phyloP scores from a whole-genome alignment of 139 green algal genomes.

The Tetradesmus obliquus region DNA sequence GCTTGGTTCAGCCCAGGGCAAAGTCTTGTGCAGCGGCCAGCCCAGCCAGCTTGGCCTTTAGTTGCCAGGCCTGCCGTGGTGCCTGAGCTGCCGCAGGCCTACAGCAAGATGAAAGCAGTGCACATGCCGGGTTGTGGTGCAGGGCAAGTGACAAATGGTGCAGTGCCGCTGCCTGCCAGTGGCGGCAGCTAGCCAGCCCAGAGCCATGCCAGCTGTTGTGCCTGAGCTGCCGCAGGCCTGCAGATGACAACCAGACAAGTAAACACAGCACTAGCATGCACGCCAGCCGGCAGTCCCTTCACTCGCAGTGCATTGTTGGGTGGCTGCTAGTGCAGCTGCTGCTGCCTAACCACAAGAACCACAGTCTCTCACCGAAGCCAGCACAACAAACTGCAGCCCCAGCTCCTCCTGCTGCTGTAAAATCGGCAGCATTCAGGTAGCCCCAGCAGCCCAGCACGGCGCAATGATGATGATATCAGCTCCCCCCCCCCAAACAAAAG shows the following conservation, averaged over 20 bases:
- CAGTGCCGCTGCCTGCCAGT: conserved; percentile 40
- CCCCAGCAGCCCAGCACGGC: conserved; percentile 84
- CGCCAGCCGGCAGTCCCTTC: too few species aligned
- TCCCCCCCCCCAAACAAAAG: neutral
- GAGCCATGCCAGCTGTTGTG: conserved; percentile 89
- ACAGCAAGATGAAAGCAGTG: neutral
- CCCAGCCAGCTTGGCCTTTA: conserved; percentile 76
- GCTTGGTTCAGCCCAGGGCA: too few species aligned
- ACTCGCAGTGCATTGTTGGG: too few species aligned
- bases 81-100: conserved; percentile 93
- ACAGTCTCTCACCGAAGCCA: conserved; percentile 69
- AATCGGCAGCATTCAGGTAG: conserved; percentile 90
- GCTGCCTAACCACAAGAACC: neutral
- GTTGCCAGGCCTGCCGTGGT: conserved; percentile 88
- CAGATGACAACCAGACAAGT: conserved; percentile 20
- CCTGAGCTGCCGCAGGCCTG: conserved; percentile 93
- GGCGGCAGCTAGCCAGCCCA: conserved; percentile 76
- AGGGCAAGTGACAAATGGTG: neutral
- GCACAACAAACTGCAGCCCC: conserved; percentile 73
- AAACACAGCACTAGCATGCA: too few species aligned
- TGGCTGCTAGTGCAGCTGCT: too few species aligned
- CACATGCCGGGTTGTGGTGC: too few species aligned
- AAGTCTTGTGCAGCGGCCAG: conserved; percentile 21
- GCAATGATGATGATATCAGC: neutral
- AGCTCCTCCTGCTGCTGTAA: conserved; percentile 58